A percentile compares a stretch with the other conserved stretches of the same genome.
Conservation (phyloP, 116 monocot species). For the Papilionanthe hybrid region DNA sequence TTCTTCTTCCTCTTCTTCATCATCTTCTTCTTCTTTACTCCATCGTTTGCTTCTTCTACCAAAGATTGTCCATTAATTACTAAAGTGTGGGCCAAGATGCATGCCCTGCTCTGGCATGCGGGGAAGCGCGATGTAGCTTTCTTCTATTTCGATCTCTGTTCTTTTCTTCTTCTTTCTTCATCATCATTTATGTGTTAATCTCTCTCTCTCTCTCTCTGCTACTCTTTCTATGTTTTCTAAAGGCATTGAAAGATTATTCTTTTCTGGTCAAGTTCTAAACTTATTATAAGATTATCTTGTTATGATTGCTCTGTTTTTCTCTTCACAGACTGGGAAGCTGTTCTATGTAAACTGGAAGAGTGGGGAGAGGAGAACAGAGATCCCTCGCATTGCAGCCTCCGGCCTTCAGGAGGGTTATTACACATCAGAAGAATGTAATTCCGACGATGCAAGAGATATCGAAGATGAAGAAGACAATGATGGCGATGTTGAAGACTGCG, state of each 20-base stretch:
- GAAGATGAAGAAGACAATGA: conserved; percentile 15
- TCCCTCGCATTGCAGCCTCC: conserved; percentile 34
- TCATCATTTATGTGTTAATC: neutral
- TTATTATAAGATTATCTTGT: neutral
- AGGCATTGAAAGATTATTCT: no score
- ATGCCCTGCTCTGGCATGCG: neutral
- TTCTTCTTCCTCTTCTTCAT: neutral
- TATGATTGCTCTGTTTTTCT: neutral
- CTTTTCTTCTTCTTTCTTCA: neutral
- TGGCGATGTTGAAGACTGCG: neutral
- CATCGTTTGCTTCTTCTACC: neutral
- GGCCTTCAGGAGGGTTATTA: neutral
- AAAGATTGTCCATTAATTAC: conserved; percentile 26
- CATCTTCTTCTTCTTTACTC: neutral
- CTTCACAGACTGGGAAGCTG: conserved; percentile 61
- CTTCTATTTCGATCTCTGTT: neutral
- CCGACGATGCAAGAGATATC: conserved; percentile 6
- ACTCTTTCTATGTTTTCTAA: no score
- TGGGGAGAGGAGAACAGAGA: conserved; percentile 46
- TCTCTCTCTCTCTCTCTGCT: neutral
- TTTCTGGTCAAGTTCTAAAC: no score
- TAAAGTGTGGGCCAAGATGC: neutral
- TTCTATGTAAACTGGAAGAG: conserved; percentile 71
- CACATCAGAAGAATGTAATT: conserved; percentile 6
- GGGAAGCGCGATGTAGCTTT: neutral